Percentiles rank a stretch among this genome's conserved stretches.
Conservation (phyloP, 2,329 filamentous ascomycete genomes). For the Elsinoe necatrix region DNA sequence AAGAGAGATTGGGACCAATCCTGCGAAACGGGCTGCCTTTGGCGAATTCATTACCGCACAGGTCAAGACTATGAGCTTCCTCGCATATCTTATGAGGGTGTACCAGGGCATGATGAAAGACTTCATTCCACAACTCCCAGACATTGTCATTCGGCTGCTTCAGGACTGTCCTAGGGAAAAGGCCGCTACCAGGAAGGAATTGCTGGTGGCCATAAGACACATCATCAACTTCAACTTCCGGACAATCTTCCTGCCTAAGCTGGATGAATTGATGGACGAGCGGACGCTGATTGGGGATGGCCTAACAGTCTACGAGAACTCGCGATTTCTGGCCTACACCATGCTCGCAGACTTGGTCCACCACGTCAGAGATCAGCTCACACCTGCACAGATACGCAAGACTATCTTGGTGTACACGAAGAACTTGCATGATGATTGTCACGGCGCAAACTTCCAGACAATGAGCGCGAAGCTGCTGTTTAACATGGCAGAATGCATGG, state of each 20-base stretch:
- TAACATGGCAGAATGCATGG: constrained; percentile 98
- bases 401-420: constrained; percentile 96
- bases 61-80: constrained; percentile 98
- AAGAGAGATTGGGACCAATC: constrained; percentile 55
- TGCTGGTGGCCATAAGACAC: constrained; percentile 91
- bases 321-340: constrained; percentile 91
- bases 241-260: constrained; percentile 87
- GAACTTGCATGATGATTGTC: constrained; percentile 90
- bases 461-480: constrained; percentile 97
- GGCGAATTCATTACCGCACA: constrained; percentile 97
- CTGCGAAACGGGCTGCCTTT: constrained; percentile 81
- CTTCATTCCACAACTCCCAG: constrained; percentile 75
- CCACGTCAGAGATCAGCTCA: constrained; percentile 83
- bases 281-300: constrained; percentile 91
- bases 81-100: constrained; percentile 83
- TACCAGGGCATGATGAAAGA: constrained; percentile 82
- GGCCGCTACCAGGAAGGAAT: constrained; percentile 84
- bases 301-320: constrained; percentile 90
- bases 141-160: constrained; percentile 80
- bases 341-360: constrained; percentile 98
- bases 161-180: constrained; percentile 94
- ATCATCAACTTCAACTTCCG: constrained; percentile 99
- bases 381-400: constrained; percentile 82
- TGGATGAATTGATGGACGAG: constrained; percentile 91
- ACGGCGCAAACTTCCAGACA: constrained; percentile 96